Evolutionary conservation across 2,329 filamentous ascomycete species (phyloP), one percentile per base, ranked within the genome.

Genomic region (Calcarisporium arbuscula): DNA sequence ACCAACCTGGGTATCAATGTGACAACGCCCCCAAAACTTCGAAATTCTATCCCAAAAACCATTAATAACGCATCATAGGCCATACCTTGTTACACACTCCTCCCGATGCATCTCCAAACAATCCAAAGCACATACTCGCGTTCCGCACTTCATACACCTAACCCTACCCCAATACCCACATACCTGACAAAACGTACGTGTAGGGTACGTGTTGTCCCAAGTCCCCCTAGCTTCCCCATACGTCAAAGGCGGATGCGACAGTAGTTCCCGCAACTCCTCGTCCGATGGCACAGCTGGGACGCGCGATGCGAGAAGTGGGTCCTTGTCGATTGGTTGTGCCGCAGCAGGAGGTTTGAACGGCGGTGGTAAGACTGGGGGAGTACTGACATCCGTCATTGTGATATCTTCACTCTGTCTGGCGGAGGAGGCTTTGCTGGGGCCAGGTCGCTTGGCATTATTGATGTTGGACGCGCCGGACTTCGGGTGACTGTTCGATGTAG

Each of bases 101-200:
- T 85, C 81, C 35, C 78, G 72, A 56, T 90, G 85, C 42, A 72
- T 67, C 50, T 78, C 77, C 48, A 87, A 68, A 50, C 85, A 89
- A 39, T 85, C 80, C 45, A 89, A 57, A 25, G 82, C 83, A 55
- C 85, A 90, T n/a, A 85, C 78, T 48, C 80, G 70, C 29, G 74
- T 74, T n/a, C 83, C 83, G 59, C 85, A 90, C 63, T 83, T 85
- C 56, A 80, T 72, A 61, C 85, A 90, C 57, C 72, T 74, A 29
- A 86, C 79, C 26, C 79, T 66, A 3, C 84, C 85, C 84, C 85
- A 89, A 58, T 88, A 89, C 11, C 85, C 85, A 52, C 85, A 90
- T 20, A 87, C 77, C 52, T 82, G 81, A 58, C 85, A 90, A 56
- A 89, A 90, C 22, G 65, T 63, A 39, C 83, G 67, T 30, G 65